Evolutionary conservation across 441 rosid genomes (phyloP).

Genomic region (Gossypium davidsonii): DNA sequence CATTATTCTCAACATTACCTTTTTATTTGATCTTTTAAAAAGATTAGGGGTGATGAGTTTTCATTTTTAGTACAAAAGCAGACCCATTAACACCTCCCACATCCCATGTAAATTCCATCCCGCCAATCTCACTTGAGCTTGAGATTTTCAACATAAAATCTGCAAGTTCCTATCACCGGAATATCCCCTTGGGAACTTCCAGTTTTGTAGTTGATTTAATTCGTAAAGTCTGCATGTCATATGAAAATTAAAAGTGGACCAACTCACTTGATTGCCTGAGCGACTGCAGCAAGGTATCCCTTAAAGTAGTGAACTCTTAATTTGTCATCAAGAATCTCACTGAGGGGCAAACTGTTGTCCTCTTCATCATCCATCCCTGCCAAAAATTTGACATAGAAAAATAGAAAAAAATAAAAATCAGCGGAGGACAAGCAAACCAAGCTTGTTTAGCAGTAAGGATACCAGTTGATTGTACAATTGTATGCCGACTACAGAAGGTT

Average conservation of each 20-base stretch:
- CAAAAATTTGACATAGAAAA: neutral
- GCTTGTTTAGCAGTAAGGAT: neutral
- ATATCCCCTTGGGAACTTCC: neutral
- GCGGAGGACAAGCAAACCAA: neutral
- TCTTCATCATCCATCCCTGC: constrained; percentile 78
- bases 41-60: neutral
- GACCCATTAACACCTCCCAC: neutral
- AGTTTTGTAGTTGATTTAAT: neutral
- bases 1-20: neutral
- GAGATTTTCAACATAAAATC: constrained; percentile 3
- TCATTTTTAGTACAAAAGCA: neutral
- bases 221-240: neutral
- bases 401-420: neutral
- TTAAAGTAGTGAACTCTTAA: constrained; percentile 42
- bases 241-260: neutral
- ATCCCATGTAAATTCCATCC: neutral
- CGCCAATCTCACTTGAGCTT: neutral
- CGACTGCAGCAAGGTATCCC: constrained; percentile 44
- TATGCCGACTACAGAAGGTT: constrained; percentile 4
- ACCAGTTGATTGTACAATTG: neutral
- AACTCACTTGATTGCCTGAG: constrained; percentile 56
- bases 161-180: neutral
- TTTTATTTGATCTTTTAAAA: neutral
- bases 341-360: constrained; percentile 31
- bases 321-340: constrained; percentile 62